phyloP scores from a whole-genome alignment of 2,329 filamentous ascomycete species.

The Cadophora malorum region DNA sequence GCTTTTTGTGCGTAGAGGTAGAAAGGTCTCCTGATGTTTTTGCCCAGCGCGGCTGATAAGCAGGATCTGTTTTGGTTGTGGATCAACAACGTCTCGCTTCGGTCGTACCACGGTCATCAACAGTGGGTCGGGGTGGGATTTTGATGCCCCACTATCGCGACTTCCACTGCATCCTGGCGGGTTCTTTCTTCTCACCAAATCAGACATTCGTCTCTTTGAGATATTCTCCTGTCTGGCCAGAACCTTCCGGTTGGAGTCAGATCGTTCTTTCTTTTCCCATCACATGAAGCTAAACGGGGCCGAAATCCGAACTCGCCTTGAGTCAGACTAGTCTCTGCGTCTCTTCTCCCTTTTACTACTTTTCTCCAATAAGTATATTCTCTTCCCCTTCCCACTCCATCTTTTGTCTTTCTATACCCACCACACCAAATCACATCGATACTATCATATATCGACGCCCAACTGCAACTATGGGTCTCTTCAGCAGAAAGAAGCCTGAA shows the following conservation, averaged over 20 bases:
- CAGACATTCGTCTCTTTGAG: not conserved
- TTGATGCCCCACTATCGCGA: not conserved
- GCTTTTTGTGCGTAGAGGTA: not conserved
- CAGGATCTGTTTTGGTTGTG: constrained; percentile 1
- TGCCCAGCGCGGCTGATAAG: not conserved
- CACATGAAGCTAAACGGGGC: not conserved
- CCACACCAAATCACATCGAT: constrained; percentile 2
- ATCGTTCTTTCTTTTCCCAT: not conserved
- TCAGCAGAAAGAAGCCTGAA: constrained; percentile 25
- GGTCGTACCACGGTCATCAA: constrained; percentile 22
- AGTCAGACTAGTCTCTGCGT: not conserved
- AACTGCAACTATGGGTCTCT: constrained; percentile 25
- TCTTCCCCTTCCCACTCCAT: not conserved
- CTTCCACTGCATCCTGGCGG: constrained; percentile 5
- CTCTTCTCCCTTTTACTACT: not conserved
- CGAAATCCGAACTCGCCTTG: not conserved
- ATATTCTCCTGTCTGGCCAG: not conserved
- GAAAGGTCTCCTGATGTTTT: constrained; percentile 18
- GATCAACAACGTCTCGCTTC: constrained; percentile 17
- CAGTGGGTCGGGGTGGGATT: not conserved
- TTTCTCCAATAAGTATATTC: constrained; percentile 8
- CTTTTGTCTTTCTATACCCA: not conserved
- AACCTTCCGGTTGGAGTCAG: not conserved
- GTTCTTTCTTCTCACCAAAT: not conserved
- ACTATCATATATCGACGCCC: not conserved